Conservation (phyloP, 768 basidiomycete genomes). For the Sporobolomyces pararoseus region DNA sequence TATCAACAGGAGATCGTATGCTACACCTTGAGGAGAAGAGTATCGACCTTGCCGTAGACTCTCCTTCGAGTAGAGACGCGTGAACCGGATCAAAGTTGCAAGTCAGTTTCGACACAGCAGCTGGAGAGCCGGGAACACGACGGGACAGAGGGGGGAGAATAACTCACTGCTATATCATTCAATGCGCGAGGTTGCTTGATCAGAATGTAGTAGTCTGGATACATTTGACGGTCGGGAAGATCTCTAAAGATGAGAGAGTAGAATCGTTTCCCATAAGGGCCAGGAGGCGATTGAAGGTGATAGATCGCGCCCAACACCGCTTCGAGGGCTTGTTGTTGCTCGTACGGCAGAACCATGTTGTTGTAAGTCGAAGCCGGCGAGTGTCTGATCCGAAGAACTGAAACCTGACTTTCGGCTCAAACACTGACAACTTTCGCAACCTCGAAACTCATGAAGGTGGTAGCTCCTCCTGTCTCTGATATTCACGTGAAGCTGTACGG, state of each 20-base stretch:
- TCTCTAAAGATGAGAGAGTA: conserved; percentile 40
- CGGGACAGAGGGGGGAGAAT: too few relatives aligned
- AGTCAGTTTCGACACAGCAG: not conserved
- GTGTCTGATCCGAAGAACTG: too few relatives aligned
- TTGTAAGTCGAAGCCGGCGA: too few relatives aligned
- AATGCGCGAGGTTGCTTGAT: conserved; percentile 36
- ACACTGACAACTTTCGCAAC: too few relatives aligned
- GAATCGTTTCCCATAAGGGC: conserved; percentile 20
- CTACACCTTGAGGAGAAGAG: conserved; percentile 25
- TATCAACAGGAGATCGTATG: conserved; percentile 41
- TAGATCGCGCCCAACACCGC: conserved; percentile 15
- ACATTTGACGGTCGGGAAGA: conserved; percentile 27
- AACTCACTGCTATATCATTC: conserved; percentile 23
- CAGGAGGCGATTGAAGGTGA: conserved; percentile 23
- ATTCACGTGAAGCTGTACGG: too few relatives aligned
- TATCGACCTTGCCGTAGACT: conserved; percentile 27
- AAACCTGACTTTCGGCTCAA: too few relatives aligned
- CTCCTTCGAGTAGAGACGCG: conserved; percentile 7
- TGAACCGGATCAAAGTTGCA: not conserved
- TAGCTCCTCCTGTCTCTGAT: too few relatives aligned
- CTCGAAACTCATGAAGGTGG: too few relatives aligned
- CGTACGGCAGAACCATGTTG: conserved; percentile 16
- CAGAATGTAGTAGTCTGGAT: conserved; percentile 39
- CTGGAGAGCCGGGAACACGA: not conserved
- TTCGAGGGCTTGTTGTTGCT: conserved; percentile 13